Conservation (phyloP, 805 yeast genomes). For the Schizosaccharomyces japonicus region DNA sequence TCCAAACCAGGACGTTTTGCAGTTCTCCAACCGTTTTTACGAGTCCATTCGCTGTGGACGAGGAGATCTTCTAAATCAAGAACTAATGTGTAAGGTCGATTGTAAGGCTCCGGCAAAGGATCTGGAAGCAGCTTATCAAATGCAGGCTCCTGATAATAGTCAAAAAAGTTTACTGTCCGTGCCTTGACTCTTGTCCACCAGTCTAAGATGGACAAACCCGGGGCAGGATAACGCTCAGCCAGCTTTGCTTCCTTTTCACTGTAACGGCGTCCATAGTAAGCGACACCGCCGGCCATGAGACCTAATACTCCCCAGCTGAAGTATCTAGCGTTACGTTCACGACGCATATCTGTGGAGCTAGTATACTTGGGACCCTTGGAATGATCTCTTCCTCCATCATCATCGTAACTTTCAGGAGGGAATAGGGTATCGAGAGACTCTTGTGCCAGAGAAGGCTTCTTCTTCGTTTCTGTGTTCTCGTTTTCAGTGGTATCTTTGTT, state of each 20-base stretch:
- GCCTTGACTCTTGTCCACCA: slow-evolving; percentile 46
- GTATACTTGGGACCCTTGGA: slow-evolving; percentile 12
- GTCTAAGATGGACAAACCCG: slow-evolving; percentile 43
- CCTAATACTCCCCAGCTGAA: slow-evolving; percentile 35
- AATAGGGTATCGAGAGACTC: not conserved
- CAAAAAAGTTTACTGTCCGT: slow-evolving; percentile 52
- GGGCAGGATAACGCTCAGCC: slow-evolving; percentile 26
- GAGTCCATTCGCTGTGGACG: slow-evolving; percentile 78
- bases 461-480: not conserved
- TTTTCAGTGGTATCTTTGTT: not conserved
- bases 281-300: slow-evolving; percentile 26
- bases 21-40: slow-evolving; percentile 88
- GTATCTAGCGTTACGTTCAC: slow-evolving; percentile 59
- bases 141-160: slow-evolving; percentile 78
- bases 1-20: slow-evolving; percentile 98
- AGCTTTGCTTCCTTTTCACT: slow-evolving; percentile 51
- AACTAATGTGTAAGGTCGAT: slow-evolving; percentile 78
- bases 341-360: slow-evolving; percentile 49
- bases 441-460: not conserved
- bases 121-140: slow-evolving; percentile 85
- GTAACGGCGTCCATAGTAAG: slow-evolving; percentile 65
- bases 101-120: slow-evolving; percentile 71
- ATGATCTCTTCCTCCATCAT: not conserved
- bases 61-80: slow-evolving; percentile 71
- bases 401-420: not conserved